Evolutionary conservation across 208 protist genomes (phyloP), one percentile per base, ranked within the genome.

Genomic region (Angomonas ambiguus): DNA sequence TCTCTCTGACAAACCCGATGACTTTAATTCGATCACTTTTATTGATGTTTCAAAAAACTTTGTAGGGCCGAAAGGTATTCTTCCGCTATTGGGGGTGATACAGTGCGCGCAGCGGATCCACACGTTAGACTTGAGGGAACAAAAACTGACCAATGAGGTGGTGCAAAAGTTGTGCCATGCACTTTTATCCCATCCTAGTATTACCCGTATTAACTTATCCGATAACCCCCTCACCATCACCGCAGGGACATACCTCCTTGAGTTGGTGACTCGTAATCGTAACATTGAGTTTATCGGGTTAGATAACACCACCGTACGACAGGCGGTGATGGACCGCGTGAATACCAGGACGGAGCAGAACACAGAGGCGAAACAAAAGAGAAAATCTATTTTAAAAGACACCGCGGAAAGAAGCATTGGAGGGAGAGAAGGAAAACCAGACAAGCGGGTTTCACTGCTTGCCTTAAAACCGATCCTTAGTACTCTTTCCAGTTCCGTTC

Each of bases 41-140:
- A 69, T 97, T 25, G 92, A 97, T 49, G 42, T 97, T 2, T 91
- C 84, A 1, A 84, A 79, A 22, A 97, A 97, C 74, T 95, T 93
- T 67, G 20, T 97, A 0, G 92, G 89, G 22, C 80, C 79, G 27
- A 90, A 87, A 57, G 89, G 89, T 1, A 57, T 97, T 10, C 61
- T 92, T 11, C 78, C 89, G 1, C 64, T 97, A 5, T 51, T 93
- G 24, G 88, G 95, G 20, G 81, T 95, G 22, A 71, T 97, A 6
- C 73, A 79, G 22, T 75, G 80, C 30, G 69, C 71, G 20, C 88
- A 95, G 63, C 45, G 88, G 45, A 68, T 97, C 13, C 65, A 76
- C 59, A 74, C 72, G 31, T 13, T 59, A 16, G 53, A 85, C 55
- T 38, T 94, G 2, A 51, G 76, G 18, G 72, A 60, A 5, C 87